phyloP scores from a whole-genome alignment of 2,329 filamentous ascomycete genomes.

The Sarocladium brachiariae region DNA sequence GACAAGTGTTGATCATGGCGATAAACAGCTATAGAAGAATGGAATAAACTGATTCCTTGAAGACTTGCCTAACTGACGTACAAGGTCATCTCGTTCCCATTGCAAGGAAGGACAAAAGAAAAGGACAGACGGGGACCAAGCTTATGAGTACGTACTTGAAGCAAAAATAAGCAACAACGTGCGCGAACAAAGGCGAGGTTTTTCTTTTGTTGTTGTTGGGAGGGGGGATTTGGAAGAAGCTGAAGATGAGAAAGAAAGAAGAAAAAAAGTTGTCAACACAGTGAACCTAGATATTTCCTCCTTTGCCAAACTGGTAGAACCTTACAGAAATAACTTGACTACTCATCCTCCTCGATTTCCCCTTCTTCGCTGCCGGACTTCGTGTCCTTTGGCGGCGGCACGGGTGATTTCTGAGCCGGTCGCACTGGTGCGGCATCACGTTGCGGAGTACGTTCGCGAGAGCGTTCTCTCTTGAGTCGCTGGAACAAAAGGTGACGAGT shows the following conservation, averaged over 20 bases:
- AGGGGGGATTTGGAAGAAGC: too few species aligned
- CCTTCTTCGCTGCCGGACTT: slow-evolving; percentile 86
- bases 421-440: slow-evolving; percentile 53
- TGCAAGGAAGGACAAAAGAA: not conserved
- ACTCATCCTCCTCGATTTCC: slow-evolving; percentile 78
- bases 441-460: slow-evolving; percentile 53
- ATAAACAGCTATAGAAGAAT: too few species aligned
- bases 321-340: not conserved
- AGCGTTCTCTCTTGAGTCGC: slow-evolving; percentile 52
- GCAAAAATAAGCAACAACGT: not conserved
- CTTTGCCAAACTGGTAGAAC: not conserved
- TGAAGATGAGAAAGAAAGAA: too few species aligned
- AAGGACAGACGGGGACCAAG: not conserved
- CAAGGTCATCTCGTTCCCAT: slow-evolving; percentile 4
- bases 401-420: slow-evolving; percentile 35
- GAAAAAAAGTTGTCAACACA: too few species aligned
- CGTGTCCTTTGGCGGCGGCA: slow-evolving; percentile 46
- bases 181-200: too few species aligned
- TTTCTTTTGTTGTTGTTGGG: too few species aligned
- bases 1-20: too few species aligned
- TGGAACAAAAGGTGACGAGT: slow-evolving; percentile 25
- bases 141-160: not conserved
- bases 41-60: too few species aligned
- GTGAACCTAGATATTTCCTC: not conserved
- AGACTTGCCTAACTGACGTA: too few species aligned